Percentiles rank a stretch among this genome's conserved stretches.
Evolutionary conservation across 768 basidiomycete genomes (phyloP).

Genomic region (Basidioascus undulatus): DNA sequence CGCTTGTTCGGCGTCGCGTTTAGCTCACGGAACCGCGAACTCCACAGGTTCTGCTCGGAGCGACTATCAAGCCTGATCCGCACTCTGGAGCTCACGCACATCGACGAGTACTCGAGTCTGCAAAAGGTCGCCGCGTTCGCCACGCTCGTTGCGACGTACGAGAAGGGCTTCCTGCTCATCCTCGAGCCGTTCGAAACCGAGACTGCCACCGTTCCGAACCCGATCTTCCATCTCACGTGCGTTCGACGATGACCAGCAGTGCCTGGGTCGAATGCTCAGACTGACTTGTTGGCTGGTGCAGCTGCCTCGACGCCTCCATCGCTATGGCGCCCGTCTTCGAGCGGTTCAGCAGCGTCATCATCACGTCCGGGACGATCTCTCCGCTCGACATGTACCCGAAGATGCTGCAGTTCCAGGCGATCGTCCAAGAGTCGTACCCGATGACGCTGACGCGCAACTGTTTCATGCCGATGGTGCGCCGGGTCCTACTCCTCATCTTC

Average conservation of each 20-base stretch:
- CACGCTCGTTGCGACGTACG: conserved; percentile 89
- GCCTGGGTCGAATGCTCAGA: neutral
- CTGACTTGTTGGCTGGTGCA: too few species aligned
- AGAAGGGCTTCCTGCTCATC: conserved; percentile 91
- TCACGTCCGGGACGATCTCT: conserved; percentile 94
- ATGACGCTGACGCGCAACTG: conserved; percentile 95
- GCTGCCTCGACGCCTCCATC: conserved; percentile 88
- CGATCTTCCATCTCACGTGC: conserved; percentile 90
- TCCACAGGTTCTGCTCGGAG: conserved; percentile 74
- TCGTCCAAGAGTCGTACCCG: conserved; percentile 86
- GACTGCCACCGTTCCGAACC: conserved; percentile 93
- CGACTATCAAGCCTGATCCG: conserved; percentile 79
- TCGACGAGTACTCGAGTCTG: conserved; percentile 76
- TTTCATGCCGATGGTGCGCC: conserved; percentile 71
- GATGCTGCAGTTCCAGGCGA: conserved; percentile 93
- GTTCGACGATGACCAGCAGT: conserved; percentile 9
- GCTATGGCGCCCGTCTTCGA: conserved; percentile 97
- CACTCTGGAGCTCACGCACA: conserved; percentile 61
- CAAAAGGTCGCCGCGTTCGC: conserved; percentile 94
- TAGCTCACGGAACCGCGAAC: neutral
- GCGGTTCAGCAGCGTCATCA: conserved; percentile 90
- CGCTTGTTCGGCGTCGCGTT: neutral
- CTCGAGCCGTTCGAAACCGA: conserved; percentile 97
- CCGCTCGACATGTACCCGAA: conserved; percentile 99
- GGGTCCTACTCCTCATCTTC: neutral